These are phyloP conservation scores for Eucalyptus virginea DNA, from an alignment of 345 rosid genomes.

Conservation along the genomic window DNA sequence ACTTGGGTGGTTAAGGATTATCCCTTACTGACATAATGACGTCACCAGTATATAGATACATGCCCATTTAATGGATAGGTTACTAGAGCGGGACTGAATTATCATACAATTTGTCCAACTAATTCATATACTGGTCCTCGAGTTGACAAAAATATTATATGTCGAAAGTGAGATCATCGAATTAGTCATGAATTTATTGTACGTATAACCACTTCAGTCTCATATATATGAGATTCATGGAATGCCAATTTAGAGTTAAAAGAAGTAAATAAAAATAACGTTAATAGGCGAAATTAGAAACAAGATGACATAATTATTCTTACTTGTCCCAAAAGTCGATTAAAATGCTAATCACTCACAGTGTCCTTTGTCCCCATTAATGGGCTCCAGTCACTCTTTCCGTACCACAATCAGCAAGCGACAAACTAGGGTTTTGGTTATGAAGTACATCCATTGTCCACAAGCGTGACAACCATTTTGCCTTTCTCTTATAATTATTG, in stretches of 20 bases:
- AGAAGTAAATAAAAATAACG: too few relatives aligned
- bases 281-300: neutral
- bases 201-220: neutral
- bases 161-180: neutral
- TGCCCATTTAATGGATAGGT: neutral
- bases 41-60: neutral
- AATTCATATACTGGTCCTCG: neutral
- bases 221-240: neutral
- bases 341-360: neutral
- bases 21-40: accelerated
- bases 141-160: neutral
- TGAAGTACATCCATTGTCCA: neutral
- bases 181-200: neutral
- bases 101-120: neutral
- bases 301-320: neutral
- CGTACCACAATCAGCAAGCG: slow-evolving; percentile 12
- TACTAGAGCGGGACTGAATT: neutral
- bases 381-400: slow-evolving; percentile 9
- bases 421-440: neutral
- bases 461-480: neutral
- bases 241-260: neutral
- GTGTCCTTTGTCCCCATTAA: slow-evolving; percentile 7
- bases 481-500: neutral
- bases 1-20: neutral
- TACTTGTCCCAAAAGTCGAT: neutral